Evolutionary conservation across 2,329 filamentous ascomycete genomes (phyloP).

Genomic region (Fusarium temperatum): DNA sequence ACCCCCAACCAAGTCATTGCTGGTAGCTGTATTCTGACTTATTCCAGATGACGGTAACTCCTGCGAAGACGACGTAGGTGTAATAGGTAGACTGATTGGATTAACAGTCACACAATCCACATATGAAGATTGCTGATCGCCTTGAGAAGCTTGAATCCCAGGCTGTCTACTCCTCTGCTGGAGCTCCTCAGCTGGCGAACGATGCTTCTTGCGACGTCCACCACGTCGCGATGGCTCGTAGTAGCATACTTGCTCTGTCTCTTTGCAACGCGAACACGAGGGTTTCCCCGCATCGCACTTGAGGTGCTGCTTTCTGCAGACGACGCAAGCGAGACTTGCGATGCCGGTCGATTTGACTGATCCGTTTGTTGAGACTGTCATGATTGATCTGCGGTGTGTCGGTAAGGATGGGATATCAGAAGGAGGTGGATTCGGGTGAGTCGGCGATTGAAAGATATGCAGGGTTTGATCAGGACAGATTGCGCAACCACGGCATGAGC

Average conservation of each 20-base stretch:
- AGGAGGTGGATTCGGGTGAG: not conserved
- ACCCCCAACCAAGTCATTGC: not conserved
- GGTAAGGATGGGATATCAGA: not conserved
- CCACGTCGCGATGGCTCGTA: conserved; percentile 38
- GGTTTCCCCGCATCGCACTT: conserved; percentile 38
- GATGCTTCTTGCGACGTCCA: conserved; percentile 26
- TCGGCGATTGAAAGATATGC: conserved; percentile 18
- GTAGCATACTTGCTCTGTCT: conserved; percentile 12
- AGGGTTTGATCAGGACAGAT: not conserved
- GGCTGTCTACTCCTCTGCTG: not conserved
- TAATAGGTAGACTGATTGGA: conserved; percentile 1
- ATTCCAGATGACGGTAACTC: not conserved
- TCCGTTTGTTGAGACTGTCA: conserved; percentile 9
- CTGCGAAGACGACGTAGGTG: not conserved
- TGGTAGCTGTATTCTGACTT: not conserved
- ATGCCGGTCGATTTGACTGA: conserved; percentile 18
- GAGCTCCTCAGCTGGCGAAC: not conserved
- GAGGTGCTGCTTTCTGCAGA: conserved; percentile 36
- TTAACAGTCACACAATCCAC: conserved; percentile 7
- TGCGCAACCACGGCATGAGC: not conserved
- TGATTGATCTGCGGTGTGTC: not conserved
- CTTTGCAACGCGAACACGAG: conserved; percentile 30
- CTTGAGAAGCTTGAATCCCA: not conserved
- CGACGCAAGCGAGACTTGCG: conserved; percentile 31
- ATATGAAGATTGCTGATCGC: not conserved